Conservation (phyloP, 371 early-diverging fungal genomes). For the Smittium culicis region DNA sequence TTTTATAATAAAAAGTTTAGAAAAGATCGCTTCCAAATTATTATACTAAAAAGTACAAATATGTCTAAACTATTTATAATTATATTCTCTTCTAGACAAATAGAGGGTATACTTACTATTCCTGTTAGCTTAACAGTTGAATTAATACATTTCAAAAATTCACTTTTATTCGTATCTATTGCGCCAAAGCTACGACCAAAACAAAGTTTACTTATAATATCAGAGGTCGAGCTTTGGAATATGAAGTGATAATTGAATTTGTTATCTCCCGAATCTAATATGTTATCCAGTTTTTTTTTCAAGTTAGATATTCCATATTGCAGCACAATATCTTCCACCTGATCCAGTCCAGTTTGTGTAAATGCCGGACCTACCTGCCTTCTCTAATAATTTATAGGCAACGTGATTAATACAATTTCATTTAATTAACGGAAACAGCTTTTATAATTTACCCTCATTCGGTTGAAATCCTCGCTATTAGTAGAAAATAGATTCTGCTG, state of each 20-base stretch:
- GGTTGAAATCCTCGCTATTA: too few relatives aligned
- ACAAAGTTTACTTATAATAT: constrained; percentile 22
- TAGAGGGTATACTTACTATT: neutral
- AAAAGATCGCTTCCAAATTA: too few relatives aligned
- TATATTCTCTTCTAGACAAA: neutral
- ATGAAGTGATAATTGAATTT: constrained; percentile 19
- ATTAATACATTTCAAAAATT: neutral
- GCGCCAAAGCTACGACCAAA: constrained; percentile 22
- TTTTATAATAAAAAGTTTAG: too few relatives aligned
- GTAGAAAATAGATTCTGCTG: too few relatives aligned
- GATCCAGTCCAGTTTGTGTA: neutral
- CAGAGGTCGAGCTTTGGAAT: constrained; percentile 17
- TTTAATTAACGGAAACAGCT: too few relatives aligned
- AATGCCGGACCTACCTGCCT: constrained; percentile 12
- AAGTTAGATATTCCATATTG: neutral
- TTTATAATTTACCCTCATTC: too few relatives aligned
- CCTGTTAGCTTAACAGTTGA: neutral
- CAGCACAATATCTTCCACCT: constrained; percentile 7
- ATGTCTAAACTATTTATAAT: neutral
- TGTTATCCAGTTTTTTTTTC: neutral
- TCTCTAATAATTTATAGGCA: too few relatives aligned
- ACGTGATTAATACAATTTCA: too few relatives aligned
- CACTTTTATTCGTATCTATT: neutral
- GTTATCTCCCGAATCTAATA: neutral
- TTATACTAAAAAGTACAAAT: neutral